A percentile compares a stretch with the other conserved stretches of the same genome.
phyloP scores from a whole-genome alignment of 148 eudicot species.

The Persicaria maculosa region DNA sequence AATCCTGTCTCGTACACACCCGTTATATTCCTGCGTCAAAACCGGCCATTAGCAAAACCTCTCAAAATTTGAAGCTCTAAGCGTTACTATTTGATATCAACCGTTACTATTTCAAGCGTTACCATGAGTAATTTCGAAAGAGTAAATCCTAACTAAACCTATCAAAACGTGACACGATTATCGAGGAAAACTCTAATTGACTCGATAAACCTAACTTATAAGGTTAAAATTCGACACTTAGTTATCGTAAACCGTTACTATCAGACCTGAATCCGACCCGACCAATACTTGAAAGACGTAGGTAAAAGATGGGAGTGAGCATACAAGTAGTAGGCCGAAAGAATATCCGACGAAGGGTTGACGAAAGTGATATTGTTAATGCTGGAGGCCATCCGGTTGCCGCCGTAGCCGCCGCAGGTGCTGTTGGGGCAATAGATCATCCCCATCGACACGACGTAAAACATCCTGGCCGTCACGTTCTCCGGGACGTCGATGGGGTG shows the following conservation, averaged over 20 bases:
- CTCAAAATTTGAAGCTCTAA: neutral
- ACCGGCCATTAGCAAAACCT: neutral
- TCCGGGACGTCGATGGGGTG: conserved; percentile 14
- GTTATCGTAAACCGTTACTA: no score
- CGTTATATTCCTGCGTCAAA: conserved; percentile 1
- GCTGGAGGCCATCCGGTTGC: neutral
- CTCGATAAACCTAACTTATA: no score
- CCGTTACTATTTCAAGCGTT: neutral
- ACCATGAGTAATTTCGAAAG: no score
- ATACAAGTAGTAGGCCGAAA: conserved; percentile 12
- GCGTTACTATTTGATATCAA: neutral
- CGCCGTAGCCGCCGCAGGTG: neutral
- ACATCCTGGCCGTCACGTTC: neutral
- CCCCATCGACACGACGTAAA: conserved; percentile 8
- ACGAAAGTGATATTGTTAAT: conserved; percentile 13
- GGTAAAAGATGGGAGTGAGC: neutral
- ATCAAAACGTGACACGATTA: no score
- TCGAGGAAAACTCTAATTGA: no score
- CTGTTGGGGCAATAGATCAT: neutral
- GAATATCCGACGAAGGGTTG: conserved; percentile 4
- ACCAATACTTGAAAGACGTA: neutral
- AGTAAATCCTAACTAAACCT: no score
- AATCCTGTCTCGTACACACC: conserved; percentile 11
- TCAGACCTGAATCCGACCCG: no score
- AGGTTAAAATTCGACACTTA: no score